Evolutionary conservation across 2,329 filamentous ascomycete species (phyloP), one percentile per base, ranked within the genome.

Genomic region (Diaporthe sp.): DNA sequence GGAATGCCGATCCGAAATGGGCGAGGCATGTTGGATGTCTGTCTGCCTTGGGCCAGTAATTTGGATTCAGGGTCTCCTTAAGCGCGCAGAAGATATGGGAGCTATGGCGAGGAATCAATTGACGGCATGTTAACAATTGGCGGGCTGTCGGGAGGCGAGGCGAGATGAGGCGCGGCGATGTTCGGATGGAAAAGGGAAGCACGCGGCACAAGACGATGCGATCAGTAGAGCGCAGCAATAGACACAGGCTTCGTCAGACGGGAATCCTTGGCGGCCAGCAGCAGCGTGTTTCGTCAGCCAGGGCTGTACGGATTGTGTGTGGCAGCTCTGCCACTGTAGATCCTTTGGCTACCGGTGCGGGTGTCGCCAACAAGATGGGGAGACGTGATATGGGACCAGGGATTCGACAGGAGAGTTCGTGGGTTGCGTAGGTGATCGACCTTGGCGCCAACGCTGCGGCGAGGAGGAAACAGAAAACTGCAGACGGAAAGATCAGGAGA

Each of bases 41-140:
- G 61, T 22, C 22, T 42, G 22, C 15, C 34, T 31, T 34, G 25
- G 13, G 34, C 8, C 42, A 22, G 57, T n/a, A 42, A 44, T 8
- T 73, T 12, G n/a, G n/a, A 46, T 3, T 25, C 4, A 25, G 12
- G 46, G 15, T 22, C n/a, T 55, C 25, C 25, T 72, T 15, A 19
- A 22, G 34, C 37, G 37, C 51, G 31, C 39, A 55, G 12, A 34
- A 3, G 9, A 46, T 61, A 46, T 55, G 25, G 39, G 37, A 57
- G 61, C 71, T 73, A 73, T 65, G 71, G 46, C 37, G 58, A 53
- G 28, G 37, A 53, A 65, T 15, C 71, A 73, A 73, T 73, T 73
- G 71, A 55, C 71, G 58, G 71, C 71, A 73, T 73, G 46, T 42
- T 73, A 73, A 73, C 71, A 44, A 42, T 31, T 31, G 37, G 58